Evolutionary conservation across 1,139 yeast species (phyloP).

Genomic region (Candida anutae): DNA sequence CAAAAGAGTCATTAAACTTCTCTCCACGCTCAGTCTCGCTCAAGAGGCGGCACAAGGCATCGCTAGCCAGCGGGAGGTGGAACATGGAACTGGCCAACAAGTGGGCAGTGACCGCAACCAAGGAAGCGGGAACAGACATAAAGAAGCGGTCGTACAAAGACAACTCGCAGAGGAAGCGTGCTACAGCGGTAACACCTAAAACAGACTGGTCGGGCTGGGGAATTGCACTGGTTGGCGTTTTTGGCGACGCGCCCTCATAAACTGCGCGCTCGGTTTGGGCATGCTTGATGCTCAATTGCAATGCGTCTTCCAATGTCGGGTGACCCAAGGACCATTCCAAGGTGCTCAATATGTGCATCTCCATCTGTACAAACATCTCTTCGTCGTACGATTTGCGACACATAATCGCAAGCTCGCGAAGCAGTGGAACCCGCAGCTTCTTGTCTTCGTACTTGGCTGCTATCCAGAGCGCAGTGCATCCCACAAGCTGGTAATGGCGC

Average conservation of each 20-base stretch:
- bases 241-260: slow-evolving; percentile 1
- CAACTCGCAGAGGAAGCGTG: slow-evolving; percentile 68
- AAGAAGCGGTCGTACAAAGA: slow-evolving; percentile 67
- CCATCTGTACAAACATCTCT: slow-evolving; percentile 93
- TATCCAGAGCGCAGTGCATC: slow-evolving; percentile 90
- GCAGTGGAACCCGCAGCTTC: slow-evolving; percentile 74
- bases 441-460: slow-evolving; percentile 92
- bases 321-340: slow-evolving; percentile 74
- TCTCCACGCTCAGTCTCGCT: slow-evolving; percentile 4
- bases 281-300: slow-evolving; percentile 44
- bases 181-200: slow-evolving; percentile 43
- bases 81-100: slow-evolving; percentile 65
- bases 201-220: slow-evolving; percentile 6
- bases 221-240: slow-evolving; percentile 22
- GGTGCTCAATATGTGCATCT: slow-evolving; percentile 77
- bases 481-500: slow-evolving; percentile 87
- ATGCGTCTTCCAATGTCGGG: slow-evolving; percentile 54
- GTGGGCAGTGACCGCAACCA: slow-evolving; percentile 63
- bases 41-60: slow-evolving; percentile 19
- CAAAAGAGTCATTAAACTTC: slow-evolving; percentile 8
- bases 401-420: slow-evolving; percentile 67
- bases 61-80: slow-evolving; percentile 34
- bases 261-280: slow-evolving; percentile 25
- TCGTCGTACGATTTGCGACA: slow-evolving; percentile 83
- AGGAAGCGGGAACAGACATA: slow-evolving; percentile 51